Evolutionary conservation across 2,329 filamentous ascomycete species (phyloP), one percentile per base, ranked within the genome.

Genomic region (Arthroderma sp.): DNA sequence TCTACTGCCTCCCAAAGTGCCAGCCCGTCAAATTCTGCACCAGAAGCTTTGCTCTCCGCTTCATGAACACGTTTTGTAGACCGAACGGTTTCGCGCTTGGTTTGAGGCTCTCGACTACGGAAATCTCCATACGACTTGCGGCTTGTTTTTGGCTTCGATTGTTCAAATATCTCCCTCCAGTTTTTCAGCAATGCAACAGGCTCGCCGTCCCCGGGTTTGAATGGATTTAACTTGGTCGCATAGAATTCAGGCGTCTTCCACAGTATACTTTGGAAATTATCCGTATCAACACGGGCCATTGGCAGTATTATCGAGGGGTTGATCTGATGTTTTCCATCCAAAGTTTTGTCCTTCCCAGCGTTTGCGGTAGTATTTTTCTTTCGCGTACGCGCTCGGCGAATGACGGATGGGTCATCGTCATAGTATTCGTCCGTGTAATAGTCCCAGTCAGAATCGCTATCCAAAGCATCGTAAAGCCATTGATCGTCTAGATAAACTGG

Each of bases 131-230:
- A 22, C 15, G 15, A 22, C 15, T 22, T 22, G 15, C 15, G 15
- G 15, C 15, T 22, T 22, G 15, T 22, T 45, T 46, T 46, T 5
- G 37, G 61, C 43, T 63, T 56, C 0, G 59, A 55, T 9, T 57
- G 51, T 36, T 61, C 60, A 49, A 70, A 69, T 2, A 67, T 51
- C 45, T 69, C 63, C 15, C 65, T 59, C 66, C 68, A 70, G 50
- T 70, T 64, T 49, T 65, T 62, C 40, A 70, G 55, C 11, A 71
- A 48, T 1, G 68, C 59, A 0, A 71, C 65, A 42, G 62, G 62
- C 22, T 66, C 61, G 3, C 62, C 63, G 3, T 61, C 53, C 3
- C 65, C 66, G 0, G 62, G 62, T 29, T 63, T 56, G 42, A 67
- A 64, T 5, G 61, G 46, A 15, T 58, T 50, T 3, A 55, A 49